Evolutionary conservation across 805 yeast species (phyloP).

Genomic region (Kodamaea fukazawae): DNA sequence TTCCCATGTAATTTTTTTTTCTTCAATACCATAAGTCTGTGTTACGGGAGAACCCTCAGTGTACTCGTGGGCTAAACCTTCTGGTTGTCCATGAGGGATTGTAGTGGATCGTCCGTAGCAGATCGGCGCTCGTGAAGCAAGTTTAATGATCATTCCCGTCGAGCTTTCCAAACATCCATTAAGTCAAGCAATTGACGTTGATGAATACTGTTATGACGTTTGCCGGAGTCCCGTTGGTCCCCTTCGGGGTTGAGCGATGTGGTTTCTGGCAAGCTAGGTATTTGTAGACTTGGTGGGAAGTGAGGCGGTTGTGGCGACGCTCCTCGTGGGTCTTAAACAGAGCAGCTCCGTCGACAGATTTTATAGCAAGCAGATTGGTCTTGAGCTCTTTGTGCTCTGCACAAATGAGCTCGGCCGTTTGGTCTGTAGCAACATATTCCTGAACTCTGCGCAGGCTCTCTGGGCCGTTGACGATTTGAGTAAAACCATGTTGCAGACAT

Average conservation of each 20-base stretch:
- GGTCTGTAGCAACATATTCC: slow-evolving; percentile 95
- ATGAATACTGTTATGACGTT: slow-evolving; percentile 21
- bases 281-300: slow-evolving; percentile 13
- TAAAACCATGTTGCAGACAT: slow-evolving; percentile 99
- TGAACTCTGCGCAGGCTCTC: slow-evolving; percentile 94
- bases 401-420: slow-evolving; percentile 62
- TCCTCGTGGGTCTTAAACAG: slow-evolving; percentile 57
- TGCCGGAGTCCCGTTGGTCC: slow-evolving; percentile 34
- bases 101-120: slow-evolving; percentile 44
- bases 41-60: slow-evolving; percentile 47
- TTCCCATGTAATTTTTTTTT: slow-evolving; percentile 1
- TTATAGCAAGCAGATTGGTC: slow-evolving; percentile 64
- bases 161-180: slow-evolving; percentile 11
- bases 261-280: slow-evolving; percentile 18
- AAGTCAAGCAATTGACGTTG: slow-evolving; percentile 19
- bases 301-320: slow-evolving; percentile 14
- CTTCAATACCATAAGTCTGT: slow-evolving; percentile 45
- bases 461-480: slow-evolving; percentile 96
- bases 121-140: slow-evolving; percentile 77
- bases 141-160: slow-evolving; percentile 25
- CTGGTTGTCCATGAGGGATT: slow-evolving; percentile 28
- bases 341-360: slow-evolving; percentile 98
- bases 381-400: slow-evolving; percentile 51
- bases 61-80: slow-evolving; percentile 24
- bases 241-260: slow-evolving; percentile 52